These are phyloP conservation scores for Hyaloscypha bicolor DNA, from an alignment of 495 filamentous ascomycete genomes.

Conservation along the genomic window DNA sequence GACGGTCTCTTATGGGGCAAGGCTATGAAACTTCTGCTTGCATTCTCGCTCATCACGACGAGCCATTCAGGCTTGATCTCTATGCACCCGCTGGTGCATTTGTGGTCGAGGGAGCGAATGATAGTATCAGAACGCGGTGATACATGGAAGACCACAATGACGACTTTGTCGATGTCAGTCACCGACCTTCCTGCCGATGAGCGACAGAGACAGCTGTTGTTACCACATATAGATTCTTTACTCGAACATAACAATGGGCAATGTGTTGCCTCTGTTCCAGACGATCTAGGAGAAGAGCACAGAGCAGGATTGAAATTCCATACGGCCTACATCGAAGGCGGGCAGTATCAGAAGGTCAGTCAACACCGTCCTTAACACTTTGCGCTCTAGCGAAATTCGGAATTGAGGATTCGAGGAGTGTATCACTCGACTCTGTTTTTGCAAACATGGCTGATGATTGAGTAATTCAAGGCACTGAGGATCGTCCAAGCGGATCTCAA, in stretches of 20 bases:
- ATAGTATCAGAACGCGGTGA: slow-evolving; percentile 22
- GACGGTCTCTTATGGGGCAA: slow-evolving; percentile 22
- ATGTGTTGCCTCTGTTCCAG: not conserved
- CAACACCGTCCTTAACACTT: not conserved
- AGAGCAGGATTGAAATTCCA: not conserved
- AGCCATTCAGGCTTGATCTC: slow-evolving; percentile 30
- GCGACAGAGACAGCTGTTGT: not conserved
- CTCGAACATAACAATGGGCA: not conserved
- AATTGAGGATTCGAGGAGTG: not conserved
- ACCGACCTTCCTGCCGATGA: not conserved
- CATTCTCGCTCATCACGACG: slow-evolving; percentile 33
- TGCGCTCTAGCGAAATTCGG: not conserved
- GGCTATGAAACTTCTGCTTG: slow-evolving; percentile 29
- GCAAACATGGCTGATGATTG: not conserved
- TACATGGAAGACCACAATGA: slow-evolving; percentile 31
- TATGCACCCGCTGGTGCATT: slow-evolving; percentile 41
- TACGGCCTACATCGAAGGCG: not conserved
- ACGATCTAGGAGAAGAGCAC: not conserved
- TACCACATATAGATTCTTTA: not conserved
- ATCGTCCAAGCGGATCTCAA: not conserved
- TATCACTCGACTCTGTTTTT: not conserved
- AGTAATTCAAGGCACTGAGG: not conserved
- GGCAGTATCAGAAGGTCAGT: slow-evolving; percentile 2
- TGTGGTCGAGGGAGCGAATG: slow-evolving; percentile 37
- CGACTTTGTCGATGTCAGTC: not conserved